Percentiles rank a stretch among this genome's conserved stretches.
These are phyloP conservation scores for Ilyonectria sp. DNA, from an alignment of 2,329 filamentous ascomycete species.

Conservation along the genomic window DNA sequence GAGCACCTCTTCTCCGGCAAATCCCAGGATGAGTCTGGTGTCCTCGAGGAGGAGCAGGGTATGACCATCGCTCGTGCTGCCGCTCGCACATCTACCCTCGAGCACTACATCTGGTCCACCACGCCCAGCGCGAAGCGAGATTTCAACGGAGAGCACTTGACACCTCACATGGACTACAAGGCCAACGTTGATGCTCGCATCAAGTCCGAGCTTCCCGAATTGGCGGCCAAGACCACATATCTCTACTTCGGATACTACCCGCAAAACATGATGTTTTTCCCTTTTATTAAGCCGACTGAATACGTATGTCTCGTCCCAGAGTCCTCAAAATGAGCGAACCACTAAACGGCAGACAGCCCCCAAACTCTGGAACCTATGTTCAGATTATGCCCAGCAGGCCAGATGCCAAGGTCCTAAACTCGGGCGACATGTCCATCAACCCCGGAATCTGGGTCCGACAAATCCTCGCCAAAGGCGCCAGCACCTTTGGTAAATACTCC, in stretches of 20 bases:
- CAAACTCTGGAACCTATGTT: slow-evolving; percentile 18
- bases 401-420: slow-evolving; percentile 21
- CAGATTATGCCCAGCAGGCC: slow-evolving; percentile 20
- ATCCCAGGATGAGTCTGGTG: slow-evolving; percentile 17
- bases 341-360: not conserved
- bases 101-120: slow-evolving; percentile 29
- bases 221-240: slow-evolving; percentile 21
- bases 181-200: slow-evolving; percentile 29
- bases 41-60: slow-evolving; percentile 22
- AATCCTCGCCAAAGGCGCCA: slow-evolving; percentile 15
- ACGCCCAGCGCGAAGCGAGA: slow-evolving; percentile 17
- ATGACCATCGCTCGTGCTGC: slow-evolving; percentile 25
- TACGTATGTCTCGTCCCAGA: not conserved
- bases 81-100: slow-evolving; percentile 16
- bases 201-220: slow-evolving; percentile 24
- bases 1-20: slow-evolving; percentile 27
- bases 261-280: slow-evolving; percentile 24
- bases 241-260: slow-evolving; percentile 27
- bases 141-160: slow-evolving; percentile 23
- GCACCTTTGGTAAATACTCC: slow-evolving; percentile 19
- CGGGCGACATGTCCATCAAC: slow-evolving; percentile 25
- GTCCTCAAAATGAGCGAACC: too few species aligned
- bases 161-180: slow-evolving; percentile 32
- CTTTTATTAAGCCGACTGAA: slow-evolving; percentile 26
- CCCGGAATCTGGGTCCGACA: slow-evolving; percentile 23